Base-by-base conservation (phyloP, 2,329 filamentous ascomycete genomes). In the Aspergillus fructus region DNA sequence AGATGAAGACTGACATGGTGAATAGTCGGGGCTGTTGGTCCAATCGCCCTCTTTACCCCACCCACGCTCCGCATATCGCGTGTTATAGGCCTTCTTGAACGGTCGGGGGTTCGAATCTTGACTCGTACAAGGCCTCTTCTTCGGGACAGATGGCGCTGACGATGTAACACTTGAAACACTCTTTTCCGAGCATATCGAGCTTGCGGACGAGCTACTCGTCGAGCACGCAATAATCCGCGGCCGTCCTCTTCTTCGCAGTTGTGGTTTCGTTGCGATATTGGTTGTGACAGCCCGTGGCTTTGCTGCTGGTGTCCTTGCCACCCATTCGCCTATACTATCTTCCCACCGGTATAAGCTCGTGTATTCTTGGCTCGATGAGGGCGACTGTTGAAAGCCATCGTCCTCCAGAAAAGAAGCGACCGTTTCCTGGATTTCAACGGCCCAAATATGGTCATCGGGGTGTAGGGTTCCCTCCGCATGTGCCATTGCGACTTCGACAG, bases 271-370 rank as follows among this genome's bases (percentile, higher is more conserved):
- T 19, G 39, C 49, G 9, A 52, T 17, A n/a, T 55, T 51, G 24
- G 51, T 39, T 13, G 34, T 45, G 9, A 45, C 27, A 8, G 56
- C 42, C 47, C 68, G 66, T 43, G 61, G 64, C 48, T 70, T 68
- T 39, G 59, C 48, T 50, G 64, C 69, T 27, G 81, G 81, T 45
- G 79, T 83, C 40, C 71, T 74, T 17, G 75, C 79, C 50, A 85
- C 78, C 82, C 82, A 85, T 67, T 84, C 82, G 37, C 80, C 78
- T 65, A 85, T 83, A 45, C 78, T 79, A 63, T 83, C 81, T 64
- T 84, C 82, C 82, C 82, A 85, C 33, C 78, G 68, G 75, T 83
- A 66, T 61, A 72, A 57, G 11, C 64, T 68, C 7, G 58, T 49
- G n/a, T 49, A 45, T 23, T 62, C 64, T 6, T 52, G 49, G n/a